These are phyloP conservation scores for Metschnikowia lunata DNA, from an alignment of 805 yeast species.

Conservation along the genomic window DNA sequence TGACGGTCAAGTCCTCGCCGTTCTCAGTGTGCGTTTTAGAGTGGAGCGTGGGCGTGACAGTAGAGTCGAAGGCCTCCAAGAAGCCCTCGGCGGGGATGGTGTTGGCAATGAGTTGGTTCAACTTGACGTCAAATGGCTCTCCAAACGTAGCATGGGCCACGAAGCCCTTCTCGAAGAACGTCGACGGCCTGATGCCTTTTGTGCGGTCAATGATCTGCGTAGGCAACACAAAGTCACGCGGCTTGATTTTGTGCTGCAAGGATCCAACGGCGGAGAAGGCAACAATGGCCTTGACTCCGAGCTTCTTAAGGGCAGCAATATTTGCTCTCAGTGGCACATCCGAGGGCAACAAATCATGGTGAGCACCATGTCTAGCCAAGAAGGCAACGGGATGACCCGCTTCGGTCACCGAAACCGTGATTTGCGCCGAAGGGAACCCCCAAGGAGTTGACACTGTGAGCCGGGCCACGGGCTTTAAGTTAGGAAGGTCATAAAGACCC, in stretches of 20 bases:
- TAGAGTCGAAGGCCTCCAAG: slow-evolving; percentile 48
- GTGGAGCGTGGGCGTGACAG: slow-evolving; percentile 48
- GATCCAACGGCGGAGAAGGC: slow-evolving; percentile 98
- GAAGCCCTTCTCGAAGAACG: slow-evolving; percentile 86
- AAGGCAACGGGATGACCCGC: slow-evolving; percentile 86
- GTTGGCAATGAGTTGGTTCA: slow-evolving; percentile 63
- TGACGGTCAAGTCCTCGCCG: slow-evolving; percentile 71
- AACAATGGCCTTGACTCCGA: slow-evolving; percentile 83
- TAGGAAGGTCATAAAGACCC: slow-evolving; percentile 85
- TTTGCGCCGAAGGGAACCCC: slow-evolving; percentile 94
- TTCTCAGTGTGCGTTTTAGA: slow-evolving; percentile 53
- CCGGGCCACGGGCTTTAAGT: slow-evolving; percentile 80
- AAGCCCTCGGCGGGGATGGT: slow-evolving; percentile 40
- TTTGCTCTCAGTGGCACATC: slow-evolving; percentile 93
- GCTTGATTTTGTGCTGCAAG: slow-evolving; percentile 79
- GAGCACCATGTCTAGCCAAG: slow-evolving; percentile 88
- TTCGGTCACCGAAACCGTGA: slow-evolving; percentile 78
- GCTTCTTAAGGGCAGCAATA: slow-evolving; percentile 86
- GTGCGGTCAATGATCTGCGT: slow-evolving; percentile 96
- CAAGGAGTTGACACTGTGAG: slow-evolving; percentile 87
- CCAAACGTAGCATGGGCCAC: slow-evolving; percentile 98
- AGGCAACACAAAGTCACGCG: slow-evolving; percentile 95
- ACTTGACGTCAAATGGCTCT: slow-evolving; percentile 83
- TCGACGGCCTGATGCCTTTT: slow-evolving; percentile 85
- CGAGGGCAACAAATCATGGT: slow-evolving; percentile 85